Conservation (phyloP, 805 yeast genomes). For the Kurtzmaniella fragi region DNA sequence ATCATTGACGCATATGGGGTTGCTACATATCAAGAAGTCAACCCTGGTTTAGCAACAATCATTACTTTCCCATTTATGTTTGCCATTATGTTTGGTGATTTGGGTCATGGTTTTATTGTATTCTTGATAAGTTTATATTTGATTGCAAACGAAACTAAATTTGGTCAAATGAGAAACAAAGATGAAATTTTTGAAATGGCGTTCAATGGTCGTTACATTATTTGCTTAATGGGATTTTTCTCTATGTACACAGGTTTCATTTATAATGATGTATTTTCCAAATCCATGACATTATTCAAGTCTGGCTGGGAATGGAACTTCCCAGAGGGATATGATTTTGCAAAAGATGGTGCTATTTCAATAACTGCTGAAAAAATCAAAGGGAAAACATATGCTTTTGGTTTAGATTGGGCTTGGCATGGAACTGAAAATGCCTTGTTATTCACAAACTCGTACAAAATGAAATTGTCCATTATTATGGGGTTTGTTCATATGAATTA, state of each 20-base stretch:
- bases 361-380: conserved; percentile 40
- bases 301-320: conserved; percentile 70
- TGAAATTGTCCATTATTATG: conserved; percentile 72
- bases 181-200: conserved; percentile 81
- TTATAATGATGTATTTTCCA: conserved; percentile 69
- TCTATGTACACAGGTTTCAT: conserved; percentile 72
- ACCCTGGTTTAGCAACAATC: conserved; percentile 70
- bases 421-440: conserved; percentile 70
- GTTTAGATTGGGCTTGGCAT: conserved; percentile 74
- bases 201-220: conserved; percentile 62
- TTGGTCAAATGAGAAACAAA: conserved; percentile 50
- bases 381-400: conserved; percentile 53
- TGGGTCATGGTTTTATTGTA: conserved; percentile 71
- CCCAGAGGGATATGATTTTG: conserved; percentile 39
- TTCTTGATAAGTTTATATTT: conserved; percentile 49
- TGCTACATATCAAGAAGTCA: conserved; percentile 70
- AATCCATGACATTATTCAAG: conserved; percentile 59
- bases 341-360: conserved; percentile 26
- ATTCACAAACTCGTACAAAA: conserved; percentile 69
- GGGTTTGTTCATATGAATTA: conserved; percentile 74
- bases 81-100: conserved; percentile 80
- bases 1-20: conserved; percentile 77
- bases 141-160: conserved; percentile 49
- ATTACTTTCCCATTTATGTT: conserved; percentile 79
- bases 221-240: conserved; percentile 64